Percentiles rank a stretch among this genome's conserved stretches.
Conservation (phyloP, 768 basidiomycete species). For the Kondoa malvinella region DNA sequence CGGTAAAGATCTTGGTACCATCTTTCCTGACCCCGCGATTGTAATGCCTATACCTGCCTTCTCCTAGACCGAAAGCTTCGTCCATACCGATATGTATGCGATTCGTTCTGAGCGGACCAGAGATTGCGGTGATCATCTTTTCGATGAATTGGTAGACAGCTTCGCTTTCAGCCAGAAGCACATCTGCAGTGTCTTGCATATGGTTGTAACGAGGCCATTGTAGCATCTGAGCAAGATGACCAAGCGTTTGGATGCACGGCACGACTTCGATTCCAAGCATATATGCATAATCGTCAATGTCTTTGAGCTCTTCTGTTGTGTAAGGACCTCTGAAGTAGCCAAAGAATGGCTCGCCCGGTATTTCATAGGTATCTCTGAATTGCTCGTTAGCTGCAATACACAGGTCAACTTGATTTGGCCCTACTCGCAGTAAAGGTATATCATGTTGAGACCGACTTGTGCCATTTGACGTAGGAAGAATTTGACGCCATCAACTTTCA, state of each 20-base stretch:
- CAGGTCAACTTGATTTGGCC: not conserved
- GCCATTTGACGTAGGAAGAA: constrained; percentile 20
- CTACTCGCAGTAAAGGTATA: constrained; percentile 13
- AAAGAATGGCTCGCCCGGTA: constrained; percentile 25
- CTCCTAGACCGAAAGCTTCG: constrained; percentile 24
- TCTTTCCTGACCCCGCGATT: constrained; percentile 21
- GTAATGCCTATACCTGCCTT: constrained; percentile 20
- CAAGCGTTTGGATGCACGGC: constrained; percentile 24
- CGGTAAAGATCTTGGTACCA: constrained; percentile 21
- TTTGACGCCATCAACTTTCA: constrained; percentile 18
- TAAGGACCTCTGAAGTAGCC: constrained; percentile 26
- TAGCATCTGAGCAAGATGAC: constrained; percentile 26
- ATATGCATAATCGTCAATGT: constrained; percentile 25
- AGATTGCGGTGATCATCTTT: constrained; percentile 25
- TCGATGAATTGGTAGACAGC: constrained; percentile 25
- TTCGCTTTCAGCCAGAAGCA: constrained; percentile 18
- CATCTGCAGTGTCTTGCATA: constrained; percentile 23
- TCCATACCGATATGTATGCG: constrained; percentile 25
- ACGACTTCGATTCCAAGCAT: constrained; percentile 24
- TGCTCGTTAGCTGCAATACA: constrained; percentile 1
- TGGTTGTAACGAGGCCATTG: constrained; percentile 23
- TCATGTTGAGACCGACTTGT: constrained; percentile 20
- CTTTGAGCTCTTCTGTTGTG: constrained; percentile 16
- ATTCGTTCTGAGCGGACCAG: constrained; percentile 15
- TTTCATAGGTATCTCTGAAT: constrained; percentile 24